Base-by-base conservation (phyloP, 1,284 basidiomycete species). In the Coniophora puteana region DNA sequence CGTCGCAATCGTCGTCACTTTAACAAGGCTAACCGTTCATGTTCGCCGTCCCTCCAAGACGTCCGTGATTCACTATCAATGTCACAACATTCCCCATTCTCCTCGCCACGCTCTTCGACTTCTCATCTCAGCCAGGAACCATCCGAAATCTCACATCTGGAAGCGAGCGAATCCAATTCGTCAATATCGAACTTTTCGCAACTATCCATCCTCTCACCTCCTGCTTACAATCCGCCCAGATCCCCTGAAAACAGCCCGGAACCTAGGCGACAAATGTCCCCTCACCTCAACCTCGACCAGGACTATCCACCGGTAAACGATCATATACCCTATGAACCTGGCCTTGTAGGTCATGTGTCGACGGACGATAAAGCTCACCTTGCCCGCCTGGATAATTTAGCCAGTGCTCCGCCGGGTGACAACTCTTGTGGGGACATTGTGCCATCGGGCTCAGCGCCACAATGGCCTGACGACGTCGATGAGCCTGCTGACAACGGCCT, bases 281-380 rank as follows among this genome's bases (percentile, higher is more conserved):
- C 13, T 14, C 44, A 48, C 32, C n/a, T 35, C 31, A 21, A 13
- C 21, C 21, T 26, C 40, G 20, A 40, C 13, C 34, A 39, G 7
- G 32, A 37, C 25, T 37, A 7, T 1, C 27, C 46, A 41, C 43
- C 43, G 4, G 48, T 44, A 14, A 52, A 58, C 28, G 51, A 55
- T 29, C 47, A 40, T 6, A 44, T 60, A 10, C 49, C 57, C 10
- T 55, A 60, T 25, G 33, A 50, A 8, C 49, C 54, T 22, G 45
- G 56, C 21, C 62, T 69, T 44, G 63, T 65, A 11, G 82, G 74
- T 10, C 85, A 89, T 55, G 69, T 89, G 33, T 84, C 85, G 13
- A 84, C 76, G 2, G 85, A 89, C 55, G 85, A 89, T 59, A 89
- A 89, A 59, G 60, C 67, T 0, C 48, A 78, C 5, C 70, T 89